Conservation (phyloP, 495 filamentous ascomycete genomes). For the Annulohypoxylon moriforme region DNA sequence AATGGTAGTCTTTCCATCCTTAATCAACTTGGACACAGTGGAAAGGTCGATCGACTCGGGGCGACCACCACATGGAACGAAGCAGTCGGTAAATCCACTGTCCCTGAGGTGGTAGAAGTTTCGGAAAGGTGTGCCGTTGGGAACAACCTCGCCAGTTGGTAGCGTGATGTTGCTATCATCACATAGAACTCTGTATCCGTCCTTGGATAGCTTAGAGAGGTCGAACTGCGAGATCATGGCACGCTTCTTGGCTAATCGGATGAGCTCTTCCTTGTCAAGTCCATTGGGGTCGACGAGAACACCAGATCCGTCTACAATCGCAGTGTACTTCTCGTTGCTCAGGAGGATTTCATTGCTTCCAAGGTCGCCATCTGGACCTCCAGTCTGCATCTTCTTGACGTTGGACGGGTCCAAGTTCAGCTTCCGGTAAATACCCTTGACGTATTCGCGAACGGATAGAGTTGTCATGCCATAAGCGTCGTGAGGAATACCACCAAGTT, state of each 20-base stretch:
- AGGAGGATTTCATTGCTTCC: slow-evolving; percentile 98
- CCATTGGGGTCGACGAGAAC: slow-evolving; percentile 94
- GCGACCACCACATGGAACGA: slow-evolving; percentile 96
- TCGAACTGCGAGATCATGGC: slow-evolving; percentile 93
- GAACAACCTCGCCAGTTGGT: slow-evolving; percentile 84
- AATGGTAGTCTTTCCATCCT: slow-evolving; percentile 82
- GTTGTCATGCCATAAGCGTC: slow-evolving; percentile 98
- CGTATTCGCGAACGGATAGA: slow-evolving; percentile 92
- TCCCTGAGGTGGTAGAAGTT: slow-evolving; percentile 94
- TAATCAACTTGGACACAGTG: slow-evolving; percentile 84
- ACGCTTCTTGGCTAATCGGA: slow-evolving; percentile 85
- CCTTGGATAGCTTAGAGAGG: slow-evolving; percentile 80
- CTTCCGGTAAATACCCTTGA: slow-evolving; percentile 97
- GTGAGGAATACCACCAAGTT: slow-evolving; percentile 94
- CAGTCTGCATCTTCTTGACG: slow-evolving; percentile 94
- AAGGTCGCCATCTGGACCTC: slow-evolving; percentile 95
- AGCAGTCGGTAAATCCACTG: slow-evolving; percentile 79
- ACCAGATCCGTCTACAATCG: slow-evolving; percentile 94
- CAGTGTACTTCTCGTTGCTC: slow-evolving; percentile 91
- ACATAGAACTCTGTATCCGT: slow-evolving; percentile 92
- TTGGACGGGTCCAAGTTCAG: slow-evolving; percentile 83
- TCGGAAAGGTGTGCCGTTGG: slow-evolving; percentile 94
- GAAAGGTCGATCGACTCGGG: slow-evolving; percentile 96
- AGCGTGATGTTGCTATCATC: slow-evolving; percentile 89
- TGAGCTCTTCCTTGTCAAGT: slow-evolving; percentile 82